Evolutionary conservation across 768 basidiomycete species (phyloP).

Genomic region (Leucogyrophana mollusca): DNA sequence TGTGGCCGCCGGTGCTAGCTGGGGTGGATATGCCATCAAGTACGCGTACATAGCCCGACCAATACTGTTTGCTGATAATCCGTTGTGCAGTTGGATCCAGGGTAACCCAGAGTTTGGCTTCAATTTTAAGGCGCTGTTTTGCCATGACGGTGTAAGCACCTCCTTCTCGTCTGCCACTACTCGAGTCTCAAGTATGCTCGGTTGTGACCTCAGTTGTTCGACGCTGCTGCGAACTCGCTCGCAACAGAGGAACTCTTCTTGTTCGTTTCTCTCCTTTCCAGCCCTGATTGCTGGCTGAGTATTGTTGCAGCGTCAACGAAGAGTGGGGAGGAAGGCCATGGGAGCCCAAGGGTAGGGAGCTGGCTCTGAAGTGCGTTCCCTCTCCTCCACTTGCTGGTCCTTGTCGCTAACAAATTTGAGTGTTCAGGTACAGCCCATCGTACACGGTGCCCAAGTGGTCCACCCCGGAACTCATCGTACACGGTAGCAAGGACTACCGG

Average conservation of each 20-base stretch:
- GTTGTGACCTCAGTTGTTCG: conserved; percentile 55
- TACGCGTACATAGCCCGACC: conserved; percentile 28
- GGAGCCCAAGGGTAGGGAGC: conserved; percentile 54
- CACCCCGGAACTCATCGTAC: conserved; percentile 82
- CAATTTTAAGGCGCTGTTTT: conserved; percentile 87
- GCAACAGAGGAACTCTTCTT: conserved; percentile 92
- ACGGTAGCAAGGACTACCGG: conserved; percentile 87
- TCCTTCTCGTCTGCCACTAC: neutral
- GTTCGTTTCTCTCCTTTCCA: conserved; percentile 40
- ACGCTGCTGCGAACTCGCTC: conserved; percentile 76
- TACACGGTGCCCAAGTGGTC: conserved; percentile 84
- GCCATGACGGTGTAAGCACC: conserved; percentile 81
- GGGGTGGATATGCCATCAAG: conserved; percentile 91
- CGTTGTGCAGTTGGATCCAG: conserved; percentile 78
- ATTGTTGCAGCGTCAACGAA: conserved; percentile 50
- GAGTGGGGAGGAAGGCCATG: conserved; percentile 86
- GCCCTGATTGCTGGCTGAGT: neutral
- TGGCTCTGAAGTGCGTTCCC: conserved; percentile 53
- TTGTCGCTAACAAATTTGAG: neutral
- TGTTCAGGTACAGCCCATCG: conserved; percentile 66
- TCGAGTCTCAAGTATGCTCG: conserved; percentile 1
- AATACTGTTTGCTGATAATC: conserved; percentile 3
- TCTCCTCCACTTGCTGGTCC: neutral
- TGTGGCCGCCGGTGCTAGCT: conserved; percentile 79
- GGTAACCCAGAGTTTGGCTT: conserved; percentile 88